Conservation (phyloP, 228 moss, liverwort and hornwort genomes). For the Sphagnum fallax region DNA sequence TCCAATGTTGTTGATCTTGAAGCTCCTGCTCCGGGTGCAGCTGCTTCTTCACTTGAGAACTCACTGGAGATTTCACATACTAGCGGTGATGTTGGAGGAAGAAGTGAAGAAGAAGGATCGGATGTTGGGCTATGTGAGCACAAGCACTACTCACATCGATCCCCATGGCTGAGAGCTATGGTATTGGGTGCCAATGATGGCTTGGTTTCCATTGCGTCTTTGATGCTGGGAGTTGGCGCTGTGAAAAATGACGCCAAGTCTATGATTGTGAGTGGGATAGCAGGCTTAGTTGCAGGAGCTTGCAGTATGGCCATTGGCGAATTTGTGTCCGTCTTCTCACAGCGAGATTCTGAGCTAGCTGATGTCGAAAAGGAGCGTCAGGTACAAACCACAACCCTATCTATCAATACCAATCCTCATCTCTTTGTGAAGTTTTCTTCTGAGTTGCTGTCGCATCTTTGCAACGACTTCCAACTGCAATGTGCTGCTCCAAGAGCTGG, state of each 20-base stretch:
- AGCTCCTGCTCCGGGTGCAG: too few species aligned
- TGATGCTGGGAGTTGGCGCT: conserved; percentile 9
- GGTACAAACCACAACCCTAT: background rate
- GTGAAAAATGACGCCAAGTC: conserved; percentile 12
- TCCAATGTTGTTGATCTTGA: too few species aligned
- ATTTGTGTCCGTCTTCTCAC: conserved; percentile 10
- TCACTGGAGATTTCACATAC: too few species aligned
- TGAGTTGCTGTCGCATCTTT: too few species aligned
- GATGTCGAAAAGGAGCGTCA: conserved; percentile 1
- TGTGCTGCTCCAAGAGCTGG: too few species aligned
- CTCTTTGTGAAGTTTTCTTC: too few species aligned
- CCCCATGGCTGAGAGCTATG: conserved; percentile 6
- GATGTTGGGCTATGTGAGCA: conserved; percentile 13
- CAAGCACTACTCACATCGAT: conserved; percentile 13
- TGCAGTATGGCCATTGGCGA: conserved; percentile 10
- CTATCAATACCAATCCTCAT: too few species aligned
- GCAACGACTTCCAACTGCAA: too few species aligned
- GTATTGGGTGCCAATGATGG: conserved; percentile 10
- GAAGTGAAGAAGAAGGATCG: too few species aligned
- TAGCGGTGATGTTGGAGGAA: too few species aligned
- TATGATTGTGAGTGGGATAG: conserved; percentile 5
- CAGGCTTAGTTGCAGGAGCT: conserved; percentile 8
- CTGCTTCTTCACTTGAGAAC: too few species aligned
- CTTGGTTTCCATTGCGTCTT: conserved; percentile 7
- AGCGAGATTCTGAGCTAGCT: conserved; percentile 5